Evolutionary conservation across 2,329 filamentous ascomycete species (phyloP).

Genomic region (Alternaria gansuensis): DNA sequence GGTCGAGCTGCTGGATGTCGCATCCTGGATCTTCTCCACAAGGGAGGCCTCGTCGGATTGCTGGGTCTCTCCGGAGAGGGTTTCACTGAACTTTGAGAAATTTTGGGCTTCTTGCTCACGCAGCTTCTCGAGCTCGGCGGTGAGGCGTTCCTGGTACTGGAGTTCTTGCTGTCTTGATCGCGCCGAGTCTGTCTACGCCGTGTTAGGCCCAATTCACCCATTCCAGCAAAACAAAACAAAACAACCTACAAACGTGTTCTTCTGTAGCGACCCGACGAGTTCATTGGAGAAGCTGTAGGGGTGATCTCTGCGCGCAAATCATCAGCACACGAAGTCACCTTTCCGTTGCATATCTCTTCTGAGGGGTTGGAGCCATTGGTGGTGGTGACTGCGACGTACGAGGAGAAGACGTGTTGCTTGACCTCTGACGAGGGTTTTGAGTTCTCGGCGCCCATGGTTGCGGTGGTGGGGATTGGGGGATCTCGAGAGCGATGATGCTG

Average conservation of each 20-base stretch:
- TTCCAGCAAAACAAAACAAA: neutral
- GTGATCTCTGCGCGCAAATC: constrained; percentile 61
- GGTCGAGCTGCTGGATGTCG: constrained; percentile 47
- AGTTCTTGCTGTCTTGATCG: constrained; percentile 85
- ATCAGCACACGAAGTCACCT: constrained; percentile 30
- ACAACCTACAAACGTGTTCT: constrained; percentile 77
- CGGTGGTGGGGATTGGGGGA: constrained; percentile 30
- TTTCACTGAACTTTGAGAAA: constrained; percentile 73
- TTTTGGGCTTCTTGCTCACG: constrained; percentile 74
- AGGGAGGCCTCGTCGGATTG: constrained; percentile 47
- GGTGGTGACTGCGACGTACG: constrained; percentile 56
- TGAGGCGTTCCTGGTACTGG: constrained; percentile 86
- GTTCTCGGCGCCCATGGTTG: constrained; percentile 68
- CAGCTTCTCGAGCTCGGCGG: constrained; percentile 82
- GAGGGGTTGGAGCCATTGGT: constrained; percentile 36
- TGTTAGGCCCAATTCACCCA: neutral
- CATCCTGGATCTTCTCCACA: constrained; percentile 50
- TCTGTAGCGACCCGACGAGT: constrained; percentile 82
- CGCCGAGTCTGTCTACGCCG: constrained; percentile 80
- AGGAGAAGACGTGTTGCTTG: constrained; percentile 69
- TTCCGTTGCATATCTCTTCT: constrained; percentile 1
- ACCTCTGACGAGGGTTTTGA: constrained; percentile 66
- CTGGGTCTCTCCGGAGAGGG: constrained; percentile 61
- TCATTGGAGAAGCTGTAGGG: constrained; percentile 79
- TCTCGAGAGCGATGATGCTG: constrained; percentile 40